Percentiles rank a stretch among this genome's conserved stretches.
phyloP scores from a whole-genome alignment of 768 basidiomycete genomes.

The Phylloporus scabripes region DNA sequence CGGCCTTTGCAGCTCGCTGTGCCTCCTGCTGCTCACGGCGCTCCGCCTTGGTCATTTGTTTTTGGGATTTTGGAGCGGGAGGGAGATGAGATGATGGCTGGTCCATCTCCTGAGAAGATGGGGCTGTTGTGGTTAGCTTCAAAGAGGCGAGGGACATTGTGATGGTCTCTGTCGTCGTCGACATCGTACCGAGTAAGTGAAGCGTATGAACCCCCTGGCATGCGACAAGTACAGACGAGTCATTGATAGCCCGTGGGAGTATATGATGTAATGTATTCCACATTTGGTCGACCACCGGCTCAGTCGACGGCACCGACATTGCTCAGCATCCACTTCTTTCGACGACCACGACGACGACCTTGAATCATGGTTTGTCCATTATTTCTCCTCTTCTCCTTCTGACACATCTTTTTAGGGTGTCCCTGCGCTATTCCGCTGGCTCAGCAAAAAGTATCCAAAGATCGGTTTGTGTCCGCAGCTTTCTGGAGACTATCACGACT shows the following conservation, averaged over 20 bases:
- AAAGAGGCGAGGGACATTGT: conserved; percentile 9
- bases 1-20: conserved; percentile 73
- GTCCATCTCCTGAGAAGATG: conserved; percentile 1
- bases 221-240: conserved; percentile 7
- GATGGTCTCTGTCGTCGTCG: conserved; percentile 23
- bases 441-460: conserved; percentile 98
- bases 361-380: conserved; percentile 19
- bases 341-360: conserved; percentile 1
- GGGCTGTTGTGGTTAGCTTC: conserved; percentile 11
- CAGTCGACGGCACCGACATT: neutral
- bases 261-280: conserved; percentile 12
- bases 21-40: conserved; percentile 73
- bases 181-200: conserved; percentile 10
- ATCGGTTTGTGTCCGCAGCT: conserved; percentile 54
- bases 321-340: neutral
- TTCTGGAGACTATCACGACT: neutral
- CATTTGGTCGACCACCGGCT: conserved; percentile 3
- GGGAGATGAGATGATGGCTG: conserved; percentile 5
- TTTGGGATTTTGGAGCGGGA: conserved; percentile 43
- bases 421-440: conserved; percentile 96
- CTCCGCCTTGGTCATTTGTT: conserved; percentile 76
- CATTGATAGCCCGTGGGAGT: conserved; percentile 19
- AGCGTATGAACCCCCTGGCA: neutral
- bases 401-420: conserved; percentile 65
- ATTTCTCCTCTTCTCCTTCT: neutral